Conservation (phyloP, 441 rosid genomes). For the Adansonia gregorii region DNA sequence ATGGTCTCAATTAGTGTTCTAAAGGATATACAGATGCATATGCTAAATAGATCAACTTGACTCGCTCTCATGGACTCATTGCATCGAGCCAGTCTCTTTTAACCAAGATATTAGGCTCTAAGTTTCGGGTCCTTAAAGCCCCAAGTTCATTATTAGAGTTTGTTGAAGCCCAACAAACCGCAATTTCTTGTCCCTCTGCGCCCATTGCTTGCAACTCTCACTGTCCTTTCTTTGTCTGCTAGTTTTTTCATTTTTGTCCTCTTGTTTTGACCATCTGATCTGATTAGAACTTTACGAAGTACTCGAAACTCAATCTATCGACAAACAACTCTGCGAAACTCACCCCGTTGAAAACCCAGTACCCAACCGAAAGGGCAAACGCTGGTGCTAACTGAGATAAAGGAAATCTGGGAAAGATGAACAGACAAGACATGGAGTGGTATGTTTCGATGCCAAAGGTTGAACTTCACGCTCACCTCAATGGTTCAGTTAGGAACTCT, state of each 20-base stretch:
- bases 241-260: background rate
- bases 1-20: too few relatives aligned
- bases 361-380: background rate
- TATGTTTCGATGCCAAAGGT: conserved; percentile 73
- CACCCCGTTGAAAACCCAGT: background rate
- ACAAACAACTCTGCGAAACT: background rate
- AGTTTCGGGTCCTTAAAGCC: background rate
- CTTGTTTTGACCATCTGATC: conserved; percentile 9
- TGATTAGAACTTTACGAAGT: background rate
- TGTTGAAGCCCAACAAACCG: background rate
- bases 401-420: conserved; percentile 8
- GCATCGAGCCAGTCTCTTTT: background rate
- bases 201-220: background rate
- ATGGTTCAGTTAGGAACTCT: conserved; percentile 87
- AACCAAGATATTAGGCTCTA: background rate
- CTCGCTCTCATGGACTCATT: background rate
- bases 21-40: too few relatives aligned
- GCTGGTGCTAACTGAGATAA: background rate
- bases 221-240: background rate
- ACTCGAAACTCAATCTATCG: conserved; percentile 6
- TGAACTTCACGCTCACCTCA: conserved; percentile 97
- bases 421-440: conserved; percentile 57
- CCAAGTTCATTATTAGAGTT: too few relatives aligned
- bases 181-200: background rate
- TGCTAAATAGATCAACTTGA: too few relatives aligned